A percentile compares a stretch with the other conserved stretches of the same genome.
These are phyloP conservation scores for Dothistroma septosporum DNA, from an alignment of 2,329 filamentous ascomycete species.

Conservation along the genomic window DNA sequence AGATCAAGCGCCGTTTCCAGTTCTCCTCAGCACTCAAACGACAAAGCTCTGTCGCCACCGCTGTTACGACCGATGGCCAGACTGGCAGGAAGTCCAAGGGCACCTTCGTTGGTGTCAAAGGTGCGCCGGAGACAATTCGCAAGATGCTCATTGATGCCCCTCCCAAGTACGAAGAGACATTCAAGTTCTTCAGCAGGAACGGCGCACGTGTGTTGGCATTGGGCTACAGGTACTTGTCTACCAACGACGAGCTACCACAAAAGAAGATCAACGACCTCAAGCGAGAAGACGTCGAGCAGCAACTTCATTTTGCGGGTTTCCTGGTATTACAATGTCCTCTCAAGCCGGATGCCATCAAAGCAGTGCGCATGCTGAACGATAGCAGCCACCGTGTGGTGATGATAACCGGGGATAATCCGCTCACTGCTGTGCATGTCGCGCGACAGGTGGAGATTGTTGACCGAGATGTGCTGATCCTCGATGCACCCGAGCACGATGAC, in stretches of 20 bases:
- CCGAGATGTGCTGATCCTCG: conserved; percentile 87
- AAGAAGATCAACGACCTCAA: conserved; percentile 88
- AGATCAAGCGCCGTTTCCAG: conserved; percentile 95
- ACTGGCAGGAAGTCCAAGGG: conserved; percentile 72
- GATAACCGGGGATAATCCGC: conserved; percentile 97
- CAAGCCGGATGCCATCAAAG: conserved; percentile 91
- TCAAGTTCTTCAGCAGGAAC: conserved; percentile 94
- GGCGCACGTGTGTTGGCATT: conserved; percentile 91
- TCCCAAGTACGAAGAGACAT: conserved; percentile 91
- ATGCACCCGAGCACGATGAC: conserved; percentile 85
- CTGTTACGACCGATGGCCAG: conserved; percentile 66
- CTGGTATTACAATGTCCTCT: conserved; percentile 90
- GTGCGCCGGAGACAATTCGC: conserved; percentile 93
- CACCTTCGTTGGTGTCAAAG: conserved; percentile 94
- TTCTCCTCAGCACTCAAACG: conserved; percentile 96
- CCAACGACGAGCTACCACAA: conserved; percentile 75
- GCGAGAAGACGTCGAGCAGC: conserved; percentile 83
- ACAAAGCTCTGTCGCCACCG: conserved; percentile 87
- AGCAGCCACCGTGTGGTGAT: conserved; percentile 98
- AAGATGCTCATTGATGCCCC: conserved; percentile 84
- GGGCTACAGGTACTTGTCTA: conserved; percentile 85
- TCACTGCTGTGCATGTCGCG: conserved; percentile 94
- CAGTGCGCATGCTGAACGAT: conserved; percentile 96
- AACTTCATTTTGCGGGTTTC: conserved; percentile 88
- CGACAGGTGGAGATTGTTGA: conserved; percentile 96